Evolutionary conservation across 371 early-diverging fungal genomes (phyloP), one percentile per base, ranked within the genome.

Genomic region (Entomophthora muscae): DNA sequence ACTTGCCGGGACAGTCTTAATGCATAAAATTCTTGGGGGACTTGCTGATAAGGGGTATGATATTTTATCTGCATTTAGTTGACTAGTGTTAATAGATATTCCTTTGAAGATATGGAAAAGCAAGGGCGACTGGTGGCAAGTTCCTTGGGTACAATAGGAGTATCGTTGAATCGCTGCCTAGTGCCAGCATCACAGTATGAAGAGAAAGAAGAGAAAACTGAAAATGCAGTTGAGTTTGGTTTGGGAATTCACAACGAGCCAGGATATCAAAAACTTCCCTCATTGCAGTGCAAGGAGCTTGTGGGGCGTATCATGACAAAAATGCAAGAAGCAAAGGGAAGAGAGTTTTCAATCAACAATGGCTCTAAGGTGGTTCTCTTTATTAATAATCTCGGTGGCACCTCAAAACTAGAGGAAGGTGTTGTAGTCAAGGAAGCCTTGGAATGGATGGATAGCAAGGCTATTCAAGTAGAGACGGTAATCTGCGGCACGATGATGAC

Each of bases 341-440:
- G 66, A 32, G 78, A 82, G 51, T 64, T 23, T 54, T 65, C 29
- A 2, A 53, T 59, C 7, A 65, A 64, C 22, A 64, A 29, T 64
- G 62, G n/a, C 52, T 65, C 68, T 1, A 66, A 69, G 1, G 75
- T 85, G 12, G 77, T 79, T 10, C 63, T 90, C 23, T 61, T 91
- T 52, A 75, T 89, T 32, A 91, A 91, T 69, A 90, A 91, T 71
- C 73, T 88, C 12, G 91, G 91, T 3, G 89, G 85, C 0, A 75
- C 80, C 0, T 78, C 88, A 0, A 72, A 73, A 31, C 67, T 89
- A 21, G 90, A 90, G 69, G 67, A 85, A 66, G 80, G 83, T 21
- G 70, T 82, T 3, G 78, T 83, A 2, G 77, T 79, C 24, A 84
- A 83, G 57, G 80, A 84, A 31, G 83, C 84, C 1, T 73, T 79